Evolutionary conservation across 108 stramenopile genomes (phyloP).

Genomic region (Cylindrotheca fusiformis): DNA sequence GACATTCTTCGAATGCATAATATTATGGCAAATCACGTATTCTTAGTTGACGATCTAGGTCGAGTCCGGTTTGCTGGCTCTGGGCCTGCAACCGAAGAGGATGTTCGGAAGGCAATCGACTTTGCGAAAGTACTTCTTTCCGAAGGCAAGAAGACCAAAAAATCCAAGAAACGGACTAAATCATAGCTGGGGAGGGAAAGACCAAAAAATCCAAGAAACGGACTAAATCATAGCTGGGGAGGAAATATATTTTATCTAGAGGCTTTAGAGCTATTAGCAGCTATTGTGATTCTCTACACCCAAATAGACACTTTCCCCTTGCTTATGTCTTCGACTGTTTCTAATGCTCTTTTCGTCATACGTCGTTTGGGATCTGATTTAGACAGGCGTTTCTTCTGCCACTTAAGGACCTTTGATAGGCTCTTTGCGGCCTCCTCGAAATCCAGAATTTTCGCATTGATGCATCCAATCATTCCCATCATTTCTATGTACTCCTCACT

Average conservation of each 20-base stretch:
- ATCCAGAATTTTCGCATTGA: conserved; percentile 20
- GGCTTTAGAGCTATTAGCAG: too few relatives aligned
- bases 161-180: too few relatives aligned
- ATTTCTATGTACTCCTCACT: conserved; percentile 32
- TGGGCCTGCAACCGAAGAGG: conserved; percentile 62
- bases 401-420: conserved; percentile 22
- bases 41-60: conserved; percentile 75
- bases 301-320: conserved; percentile 16
- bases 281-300: conserved; percentile 17
- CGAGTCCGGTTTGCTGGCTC: conserved; percentile 79
- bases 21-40: conserved; percentile 75
- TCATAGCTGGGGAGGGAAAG: conserved; percentile 5
- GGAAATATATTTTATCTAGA: too few relatives aligned
- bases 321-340: conserved; percentile 8
- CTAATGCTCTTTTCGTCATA: conserved; percentile 24
- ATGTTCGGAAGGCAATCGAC: conserved; percentile 45
- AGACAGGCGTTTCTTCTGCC: conserved; percentile 39
- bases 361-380: conserved; percentile 23
- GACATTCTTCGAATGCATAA: conserved; percentile 84
- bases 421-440: conserved; percentile 33
- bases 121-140: conserved; percentile 53
- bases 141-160: conserved; percentile 1
- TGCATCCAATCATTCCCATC: conserved; percentile 36
- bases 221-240: too few relatives aligned
- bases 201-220: conserved; percentile 1